Evolutionary conservation across 163 green algal species (phyloP), one percentile per base, ranked within the genome.

Genomic region (Trebouxia gelatinosa): DNA sequence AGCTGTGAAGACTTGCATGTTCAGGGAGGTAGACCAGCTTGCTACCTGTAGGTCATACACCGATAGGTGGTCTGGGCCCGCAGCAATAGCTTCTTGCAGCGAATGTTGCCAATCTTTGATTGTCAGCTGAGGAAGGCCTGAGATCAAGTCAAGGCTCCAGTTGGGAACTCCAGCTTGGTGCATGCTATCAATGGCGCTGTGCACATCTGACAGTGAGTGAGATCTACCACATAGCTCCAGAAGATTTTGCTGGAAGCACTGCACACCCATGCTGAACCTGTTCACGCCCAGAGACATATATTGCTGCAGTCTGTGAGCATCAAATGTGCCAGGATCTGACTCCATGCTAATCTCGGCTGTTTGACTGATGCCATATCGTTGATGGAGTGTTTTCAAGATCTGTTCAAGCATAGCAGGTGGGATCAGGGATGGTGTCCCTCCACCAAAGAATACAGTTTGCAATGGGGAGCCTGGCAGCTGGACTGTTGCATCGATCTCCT

Each of bases 41-140:
- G n/a, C n/a, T n/a, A 70, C 89, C 89, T 98, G 94, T 21, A 98
- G 87, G 86, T 98, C 95, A 78, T 98, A 98, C 29, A 95, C 87
- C 6, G 91, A 97, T 11, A 98, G 78, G 85, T 98, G 94, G 50
- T 79, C 46, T 1, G 96, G 93, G 37, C 39, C 38, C 2, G 86
- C 86, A 26, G 78, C 85, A 0, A 97, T 51, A 0, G 92, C 92
- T 19, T 83, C 28, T 13, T 84, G 16, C 75, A 99, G 74, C 3
- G 87, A 91, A n/a, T 83, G 26, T 40, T 86, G 58, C 94, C 94
- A 98, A 11, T n/a, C 26, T 17, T 88, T 84, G 54, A 77, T 34
- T 1, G 70, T 90, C 39, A 96, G 84, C 39, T 85, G 71, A 0
- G 96, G 96, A 65, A 99, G 85, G 2, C 95, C 95, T 28, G 84